Evolutionary conservation across 2,329 filamentous ascomycete genomes (phyloP).

Genomic region (Pseudofabraea citricarpa): DNA sequence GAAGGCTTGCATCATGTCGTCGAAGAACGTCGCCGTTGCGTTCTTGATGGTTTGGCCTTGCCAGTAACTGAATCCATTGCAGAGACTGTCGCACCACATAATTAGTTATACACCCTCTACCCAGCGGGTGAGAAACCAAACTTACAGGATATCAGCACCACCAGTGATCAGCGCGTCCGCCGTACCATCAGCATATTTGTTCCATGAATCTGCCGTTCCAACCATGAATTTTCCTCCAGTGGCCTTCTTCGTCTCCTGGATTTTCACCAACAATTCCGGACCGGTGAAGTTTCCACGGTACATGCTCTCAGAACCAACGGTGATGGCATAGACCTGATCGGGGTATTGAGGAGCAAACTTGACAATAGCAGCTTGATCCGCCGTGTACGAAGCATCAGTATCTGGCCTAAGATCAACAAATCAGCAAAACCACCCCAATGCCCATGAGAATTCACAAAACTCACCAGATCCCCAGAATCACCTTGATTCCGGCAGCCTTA

Average conservation of each 20-base stretch:
- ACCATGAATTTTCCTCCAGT: slow-evolving; percentile 49
- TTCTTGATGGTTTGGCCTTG: slow-evolving; percentile 56
- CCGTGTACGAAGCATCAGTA: slow-evolving; percentile 53
- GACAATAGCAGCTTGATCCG: slow-evolving; percentile 55
- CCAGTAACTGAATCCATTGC: slow-evolving; percentile 72
- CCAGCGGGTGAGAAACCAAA: not conserved
- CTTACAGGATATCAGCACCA: slow-evolving; percentile 44
- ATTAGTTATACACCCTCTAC: slow-evolving; percentile 5
- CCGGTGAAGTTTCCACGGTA: slow-evolving; percentile 66
- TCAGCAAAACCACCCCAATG: too few relatives aligned
- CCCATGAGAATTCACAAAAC: slow-evolving; percentile 16
- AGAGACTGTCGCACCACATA: slow-evolving; percentile 37
- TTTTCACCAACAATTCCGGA: slow-evolving; percentile 52
- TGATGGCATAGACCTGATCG: slow-evolving; percentile 61
- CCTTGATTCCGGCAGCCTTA: slow-evolving; percentile 58
- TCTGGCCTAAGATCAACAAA: slow-evolving; percentile 58
- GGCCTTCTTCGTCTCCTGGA: slow-evolving; percentile 53
- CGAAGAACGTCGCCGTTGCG: slow-evolving; percentile 55
- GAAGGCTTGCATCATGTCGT: slow-evolving; percentile 62
- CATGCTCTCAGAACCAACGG: slow-evolving; percentile 65
- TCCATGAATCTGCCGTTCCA: slow-evolving; percentile 70
- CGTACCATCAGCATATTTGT: slow-evolving; percentile 65
- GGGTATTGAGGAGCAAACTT: slow-evolving; percentile 43
- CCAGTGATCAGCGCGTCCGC: slow-evolving; percentile 57
- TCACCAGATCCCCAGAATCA: slow-evolving; percentile 67